Evolutionary conservation across 345 rosid species (phyloP).

Genomic region (Boechera stricta): DNA sequence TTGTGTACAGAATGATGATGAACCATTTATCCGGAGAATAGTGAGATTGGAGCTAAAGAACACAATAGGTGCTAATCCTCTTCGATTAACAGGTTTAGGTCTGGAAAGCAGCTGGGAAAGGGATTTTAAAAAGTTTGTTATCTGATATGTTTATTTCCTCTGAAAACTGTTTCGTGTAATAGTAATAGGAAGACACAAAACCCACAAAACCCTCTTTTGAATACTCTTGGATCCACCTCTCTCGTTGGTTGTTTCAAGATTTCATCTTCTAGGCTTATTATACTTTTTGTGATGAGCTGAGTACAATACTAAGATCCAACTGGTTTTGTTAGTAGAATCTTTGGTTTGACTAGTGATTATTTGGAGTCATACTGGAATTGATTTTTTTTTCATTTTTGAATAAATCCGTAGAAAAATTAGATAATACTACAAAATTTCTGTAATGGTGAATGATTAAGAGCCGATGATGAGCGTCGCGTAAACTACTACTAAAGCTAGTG

Average conservation of each 20-base stretch:
- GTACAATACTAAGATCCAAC: neutral
- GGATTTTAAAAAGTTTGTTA: neutral
- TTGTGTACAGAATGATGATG: constrained; percentile 40
- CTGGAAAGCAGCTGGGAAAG: constrained; percentile 10
- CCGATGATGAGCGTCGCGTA: neutral
- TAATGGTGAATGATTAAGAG: constrained; percentile 13
- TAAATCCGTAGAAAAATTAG: neutral
- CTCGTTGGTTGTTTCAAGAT: constrained; percentile 22
- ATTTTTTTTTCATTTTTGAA: neutral
- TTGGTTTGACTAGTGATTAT: constrained; percentile 6
- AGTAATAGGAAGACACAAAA: neutral
- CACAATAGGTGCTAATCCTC: constrained; percentile 22
- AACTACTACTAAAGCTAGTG: neutral
- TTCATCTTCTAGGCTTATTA: neutral
- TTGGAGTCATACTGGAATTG: neutral
- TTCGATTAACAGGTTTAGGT: constrained; percentile 38
- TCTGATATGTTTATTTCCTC: constrained; percentile 16
- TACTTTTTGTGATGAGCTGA: constrained; percentile 23
- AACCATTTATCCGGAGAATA: constrained; percentile 32
- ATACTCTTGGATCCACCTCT: constrained; percentile 17
- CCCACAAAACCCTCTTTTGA: constrained; percentile 18
- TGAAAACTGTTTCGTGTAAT: constrained; percentile 24
- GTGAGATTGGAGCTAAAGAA: constrained; percentile 32
- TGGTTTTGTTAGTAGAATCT: neutral
- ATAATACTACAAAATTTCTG: neutral